These are phyloP conservation scores for Colletotrichum tofieldiae DNA, from an alignment of 2,329 filamentous ascomycete species.

Conservation along the genomic window DNA sequence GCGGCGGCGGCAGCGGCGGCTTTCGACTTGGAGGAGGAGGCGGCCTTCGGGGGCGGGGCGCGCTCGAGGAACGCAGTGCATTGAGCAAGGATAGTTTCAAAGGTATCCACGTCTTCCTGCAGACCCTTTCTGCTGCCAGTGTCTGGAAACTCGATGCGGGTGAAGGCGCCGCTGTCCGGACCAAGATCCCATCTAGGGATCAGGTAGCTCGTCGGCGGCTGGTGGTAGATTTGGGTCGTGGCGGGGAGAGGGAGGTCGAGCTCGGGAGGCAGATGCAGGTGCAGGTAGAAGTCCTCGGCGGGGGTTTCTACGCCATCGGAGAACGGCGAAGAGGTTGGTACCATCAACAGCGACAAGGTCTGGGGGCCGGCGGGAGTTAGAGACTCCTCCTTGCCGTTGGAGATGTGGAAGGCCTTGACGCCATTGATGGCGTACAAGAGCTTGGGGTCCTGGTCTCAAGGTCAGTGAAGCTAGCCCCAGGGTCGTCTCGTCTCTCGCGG, in stretches of 20 bases:
- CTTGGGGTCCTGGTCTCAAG: slow-evolving; percentile 69
- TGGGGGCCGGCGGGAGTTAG: slow-evolving; percentile 90
- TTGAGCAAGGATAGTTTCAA: slow-evolving; percentile 97
- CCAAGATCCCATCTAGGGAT: slow-evolving; percentile 97
- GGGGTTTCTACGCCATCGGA: slow-evolving; percentile 77
- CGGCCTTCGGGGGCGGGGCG: slow-evolving; percentile 72
- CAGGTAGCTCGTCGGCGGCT: slow-evolving; percentile 92
- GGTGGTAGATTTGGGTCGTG: slow-evolving; percentile 97
- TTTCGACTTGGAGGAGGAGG: slow-evolving; percentile 44
- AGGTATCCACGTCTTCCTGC: slow-evolving; percentile 95
- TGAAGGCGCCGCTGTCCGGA: slow-evolving; percentile 90
- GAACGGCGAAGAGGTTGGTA: slow-evolving; percentile 87
- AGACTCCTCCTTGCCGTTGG: slow-evolving; percentile 86
- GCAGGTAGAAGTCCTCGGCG: slow-evolving; percentile 96
- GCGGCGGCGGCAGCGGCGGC: slow-evolving; percentile 17
- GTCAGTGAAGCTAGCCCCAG: slow-evolving; percentile 19
- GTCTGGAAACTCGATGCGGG: slow-evolving; percentile 89
- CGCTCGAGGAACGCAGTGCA: slow-evolving; percentile 96
- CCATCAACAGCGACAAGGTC: slow-evolving; percentile 95
- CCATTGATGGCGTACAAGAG: slow-evolving; percentile 82
- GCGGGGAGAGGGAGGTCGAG: slow-evolving; percentile 94
- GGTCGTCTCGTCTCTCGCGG: slow-evolving; percentile 35
- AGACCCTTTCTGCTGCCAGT: slow-evolving; percentile 80
- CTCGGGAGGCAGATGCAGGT: slow-evolving; percentile 94
- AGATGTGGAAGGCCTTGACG: slow-evolving; percentile 92